Evolutionary conservation across 2,329 filamentous ascomycete genomes (phyloP).

Genomic region (Tolypocladium album): DNA sequence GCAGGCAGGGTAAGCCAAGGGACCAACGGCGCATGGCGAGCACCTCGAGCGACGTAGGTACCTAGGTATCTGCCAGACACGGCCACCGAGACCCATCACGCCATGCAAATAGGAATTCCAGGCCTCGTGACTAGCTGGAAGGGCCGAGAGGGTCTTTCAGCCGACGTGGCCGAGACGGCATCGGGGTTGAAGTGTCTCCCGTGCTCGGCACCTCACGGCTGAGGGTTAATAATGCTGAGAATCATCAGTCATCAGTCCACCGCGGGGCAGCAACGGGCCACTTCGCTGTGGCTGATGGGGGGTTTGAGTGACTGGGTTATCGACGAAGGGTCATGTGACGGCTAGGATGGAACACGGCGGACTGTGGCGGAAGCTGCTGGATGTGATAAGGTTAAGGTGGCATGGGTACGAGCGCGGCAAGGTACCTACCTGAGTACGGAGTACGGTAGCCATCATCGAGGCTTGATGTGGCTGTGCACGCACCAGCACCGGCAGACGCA

Average conservation of each 20-base stretch:
- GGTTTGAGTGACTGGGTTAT: neutral
- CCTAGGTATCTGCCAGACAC: too few relatives aligned
- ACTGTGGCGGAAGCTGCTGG: conserved; percentile 14
- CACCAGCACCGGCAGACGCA: too few relatives aligned
- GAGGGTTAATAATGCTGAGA: neutral
- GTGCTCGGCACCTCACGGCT: neutral
- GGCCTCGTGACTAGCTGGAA: neutral
- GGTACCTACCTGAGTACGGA: too few relatives aligned
- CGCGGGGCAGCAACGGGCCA: neutral
- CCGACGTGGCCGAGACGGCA: neutral
- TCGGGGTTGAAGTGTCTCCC: neutral
- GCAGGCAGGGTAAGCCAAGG: neutral
- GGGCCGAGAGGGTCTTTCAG: neutral
- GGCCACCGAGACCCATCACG: neutral
- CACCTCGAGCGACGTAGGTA: neutral
- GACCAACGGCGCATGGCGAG: neutral
- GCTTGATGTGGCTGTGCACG: conserved; percentile 13
- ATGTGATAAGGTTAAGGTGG: too few relatives aligned
- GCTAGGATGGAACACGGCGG: conserved; percentile 5
- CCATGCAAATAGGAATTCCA: neutral
- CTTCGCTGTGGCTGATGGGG: neutral
- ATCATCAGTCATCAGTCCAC: neutral
- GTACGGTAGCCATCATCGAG: neutral
- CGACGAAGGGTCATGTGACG: conserved; percentile 13
- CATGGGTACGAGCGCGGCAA: too few relatives aligned